Conservation (phyloP, 495 filamentous ascomycete species). For the Penicillium roqueforti region DNA sequence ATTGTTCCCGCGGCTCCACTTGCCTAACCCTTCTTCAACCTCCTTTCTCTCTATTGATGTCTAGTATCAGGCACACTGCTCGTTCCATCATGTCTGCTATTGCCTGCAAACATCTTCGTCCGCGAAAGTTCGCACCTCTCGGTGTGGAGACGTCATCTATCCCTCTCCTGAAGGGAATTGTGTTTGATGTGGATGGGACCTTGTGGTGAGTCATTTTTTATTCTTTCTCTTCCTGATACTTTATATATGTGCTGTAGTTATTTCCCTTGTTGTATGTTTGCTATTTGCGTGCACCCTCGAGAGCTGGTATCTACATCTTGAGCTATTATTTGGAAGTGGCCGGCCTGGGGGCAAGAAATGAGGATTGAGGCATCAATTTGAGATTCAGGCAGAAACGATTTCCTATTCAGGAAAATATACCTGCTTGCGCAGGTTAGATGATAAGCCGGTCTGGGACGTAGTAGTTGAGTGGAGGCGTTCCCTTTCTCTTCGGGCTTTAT, state of each 20-base stretch:
- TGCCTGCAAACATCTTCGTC: conserved; percentile 29
- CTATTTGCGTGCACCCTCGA: neutral
- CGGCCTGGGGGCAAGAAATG: neutral
- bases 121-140: conserved; percentile 54
- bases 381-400: neutral
- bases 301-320: neutral
- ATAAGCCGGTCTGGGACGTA: neutral
- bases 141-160: conserved; percentile 30
- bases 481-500: neutral
- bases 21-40: conserved; percentile 7
- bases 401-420: neutral
- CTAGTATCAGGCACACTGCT: neutral
- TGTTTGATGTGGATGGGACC: conserved; percentile 96
- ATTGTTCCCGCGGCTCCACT: conserved; percentile 4
- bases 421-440: neutral
- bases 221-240: neutral
- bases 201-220: conserved; percentile 62
- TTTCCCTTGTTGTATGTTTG: neutral
- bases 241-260: neutral
- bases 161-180: conserved; percentile 69
- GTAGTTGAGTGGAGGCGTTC: neutral
- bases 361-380: neutral
- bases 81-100: conserved; percentile 27
- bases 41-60: conserved; percentile 9
- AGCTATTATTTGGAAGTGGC: neutral